Conservation (phyloP, 192 early-diverging fungal genomes). For the Mortierella antarctica region DNA sequence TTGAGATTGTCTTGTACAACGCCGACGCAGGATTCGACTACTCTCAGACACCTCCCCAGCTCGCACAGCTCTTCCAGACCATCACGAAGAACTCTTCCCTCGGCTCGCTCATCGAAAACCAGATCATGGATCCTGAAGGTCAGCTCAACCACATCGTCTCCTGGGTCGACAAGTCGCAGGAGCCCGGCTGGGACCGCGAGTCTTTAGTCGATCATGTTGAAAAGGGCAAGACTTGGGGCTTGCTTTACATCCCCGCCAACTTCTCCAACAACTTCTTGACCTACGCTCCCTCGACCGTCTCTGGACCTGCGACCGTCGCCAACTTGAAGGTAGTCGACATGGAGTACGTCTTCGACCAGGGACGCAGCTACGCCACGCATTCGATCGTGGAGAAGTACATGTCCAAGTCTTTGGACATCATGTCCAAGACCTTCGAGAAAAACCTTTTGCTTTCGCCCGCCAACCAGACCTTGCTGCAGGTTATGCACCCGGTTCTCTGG, state of each 20-base stretch:
- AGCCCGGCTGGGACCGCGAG: conserved; percentile 31
- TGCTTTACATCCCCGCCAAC: conserved; percentile 46
- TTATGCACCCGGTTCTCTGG: conserved; percentile 40
- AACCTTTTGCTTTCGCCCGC: conserved; percentile 33
- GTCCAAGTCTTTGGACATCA: conserved; percentile 22
- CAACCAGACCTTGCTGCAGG: conserved; percentile 48
- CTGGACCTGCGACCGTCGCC: conserved; percentile 30
- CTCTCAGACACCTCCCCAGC: conserved; percentile 31
- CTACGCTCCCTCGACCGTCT: conserved; percentile 26
- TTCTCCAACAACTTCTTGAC: conserved; percentile 52
- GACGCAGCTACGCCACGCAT: conserved; percentile 42
- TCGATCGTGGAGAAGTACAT: conserved; percentile 50
- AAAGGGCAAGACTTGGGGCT: conserved; percentile 32
- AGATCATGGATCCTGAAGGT: conserved; percentile 43
- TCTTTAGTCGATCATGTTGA: conserved; percentile 28
- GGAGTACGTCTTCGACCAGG: conserved; percentile 50
- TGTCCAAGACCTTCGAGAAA: conserved; percentile 27
- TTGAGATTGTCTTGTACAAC: conserved; percentile 43
- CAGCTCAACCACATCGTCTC: conserved; percentile 36
- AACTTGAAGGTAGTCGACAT: conserved; percentile 30
- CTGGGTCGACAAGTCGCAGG: conserved; percentile 37
- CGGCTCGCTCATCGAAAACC: conserved; percentile 22
- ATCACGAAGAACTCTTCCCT: conserved; percentile 34
- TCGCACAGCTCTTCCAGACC: conserved; percentile 32
- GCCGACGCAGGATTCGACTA: conserved; percentile 47